Evolutionary conservation across 2,329 filamentous ascomycete genomes (phyloP), one percentile per base, ranked within the genome.

Genomic region (Nothophoma quercina): DNA sequence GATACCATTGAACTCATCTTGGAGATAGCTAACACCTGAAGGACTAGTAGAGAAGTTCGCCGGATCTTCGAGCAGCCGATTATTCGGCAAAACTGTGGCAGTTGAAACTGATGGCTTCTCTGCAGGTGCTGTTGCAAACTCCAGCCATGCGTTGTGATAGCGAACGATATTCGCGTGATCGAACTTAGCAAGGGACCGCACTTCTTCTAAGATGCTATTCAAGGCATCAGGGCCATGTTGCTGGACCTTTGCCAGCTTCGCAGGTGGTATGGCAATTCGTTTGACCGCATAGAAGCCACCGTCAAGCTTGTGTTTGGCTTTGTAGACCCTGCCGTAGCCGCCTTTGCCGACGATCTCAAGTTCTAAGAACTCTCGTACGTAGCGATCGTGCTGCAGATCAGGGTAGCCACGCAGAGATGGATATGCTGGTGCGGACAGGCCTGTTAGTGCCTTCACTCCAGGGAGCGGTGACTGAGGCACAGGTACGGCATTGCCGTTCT

Each of bases 101-200:
- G 45, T 40, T 3, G 62, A 46, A 10, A 35, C 28, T 5, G 43
- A 30, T 7, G 57, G 13, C 3, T 34, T 18, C 7, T 66, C 62
- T 8, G 35, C 59, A 9, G 62, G 39, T 22, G 55, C 41, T 3
- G 65, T 58, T 0, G 64, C 61, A 40, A 69, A 78, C 28, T 89
- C 87, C 12, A 88, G 77, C 87, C 87, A 89, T 12, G 83, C 83
- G 43, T 81, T 80, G 64, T 84, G 85, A 62, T 89, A 89, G 19
- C 86, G 79, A 28, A 89, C 86, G 48, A 89, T 82, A 64, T 89
- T 88, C 5, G 78, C 79, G 68, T 89, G 86, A 36, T 88, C 83
- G 13, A 88, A 75, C 21, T 78, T 77, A 38, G 86, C 86, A 35
- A 89, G 75, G 1, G 84, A 85, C 39, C 84, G 78, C 7, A 88